phyloP scores from a whole-genome alignment of 2,329 filamentous ascomycete genomes.

The Dactylonectria estremocensis region DNA sequence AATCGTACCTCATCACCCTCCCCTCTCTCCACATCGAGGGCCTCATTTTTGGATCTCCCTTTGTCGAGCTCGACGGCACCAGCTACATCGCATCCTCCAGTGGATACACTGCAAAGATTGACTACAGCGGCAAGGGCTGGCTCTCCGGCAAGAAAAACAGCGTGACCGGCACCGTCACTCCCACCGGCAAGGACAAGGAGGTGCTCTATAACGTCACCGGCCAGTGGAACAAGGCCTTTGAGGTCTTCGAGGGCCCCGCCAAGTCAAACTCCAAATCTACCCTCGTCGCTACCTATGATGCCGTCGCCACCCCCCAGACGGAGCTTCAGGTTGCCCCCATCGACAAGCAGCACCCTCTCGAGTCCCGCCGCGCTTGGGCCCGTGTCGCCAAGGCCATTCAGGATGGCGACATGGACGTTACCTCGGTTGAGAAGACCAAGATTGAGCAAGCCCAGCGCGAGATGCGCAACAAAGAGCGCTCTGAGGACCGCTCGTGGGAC shows the following conservation, averaged over 20 bases:
- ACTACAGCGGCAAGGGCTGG: slow-evolving; percentile 96
- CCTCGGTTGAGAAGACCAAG: slow-evolving; percentile 84
- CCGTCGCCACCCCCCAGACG: slow-evolving; percentile 71
- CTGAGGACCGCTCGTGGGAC: slow-evolving; percentile 84
- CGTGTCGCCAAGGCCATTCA: slow-evolving; percentile 87
- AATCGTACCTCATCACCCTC: slow-evolving; percentile 91
- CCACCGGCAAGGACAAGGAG: slow-evolving; percentile 79
- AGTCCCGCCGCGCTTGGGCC: slow-evolving; percentile 89
- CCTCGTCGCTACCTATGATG: slow-evolving; percentile 73
- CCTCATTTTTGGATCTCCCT: slow-evolving; percentile 87
- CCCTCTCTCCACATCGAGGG: slow-evolving; percentile 95
- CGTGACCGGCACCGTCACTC: slow-evolving; percentile 82
- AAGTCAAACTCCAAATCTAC: slow-evolving; percentile 65
- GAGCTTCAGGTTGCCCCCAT: slow-evolving; percentile 80
- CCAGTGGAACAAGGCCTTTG: slow-evolving; percentile 90
- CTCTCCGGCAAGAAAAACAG: slow-evolving; percentile 96
- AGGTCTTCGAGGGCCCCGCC: slow-evolving; percentile 77
- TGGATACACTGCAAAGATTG: slow-evolving; percentile 90
- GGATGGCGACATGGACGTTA: slow-evolving; percentile 86
- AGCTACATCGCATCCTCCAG: slow-evolving; percentile 90
- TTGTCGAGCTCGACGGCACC: slow-evolving; percentile 89
- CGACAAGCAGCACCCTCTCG: slow-evolving; percentile 87
- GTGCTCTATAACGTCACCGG: slow-evolving; percentile 86
- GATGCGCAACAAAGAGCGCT: slow-evolving; percentile 80
- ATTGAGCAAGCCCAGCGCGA: slow-evolving; percentile 91